phyloP scores from a whole-genome alignment of 2,329 filamentous ascomycete species.

The Herpotrichia juniperi region DNA sequence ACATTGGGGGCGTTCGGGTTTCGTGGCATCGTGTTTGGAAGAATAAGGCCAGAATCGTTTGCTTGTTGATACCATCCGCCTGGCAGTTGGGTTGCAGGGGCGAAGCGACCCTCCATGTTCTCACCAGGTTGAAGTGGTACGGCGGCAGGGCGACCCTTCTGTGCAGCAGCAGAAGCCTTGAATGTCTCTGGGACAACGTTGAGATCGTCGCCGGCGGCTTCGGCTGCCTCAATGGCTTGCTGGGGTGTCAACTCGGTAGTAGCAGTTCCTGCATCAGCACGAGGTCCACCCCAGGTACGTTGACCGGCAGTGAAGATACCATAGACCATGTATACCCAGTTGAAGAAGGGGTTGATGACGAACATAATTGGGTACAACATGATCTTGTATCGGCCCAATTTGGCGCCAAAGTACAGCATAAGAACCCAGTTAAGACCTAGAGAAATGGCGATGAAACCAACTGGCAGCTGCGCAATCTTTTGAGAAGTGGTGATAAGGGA shows the following conservation, averaged over 20 bases:
- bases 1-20: conserved; percentile 53
- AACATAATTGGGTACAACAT: conserved; percentile 98
- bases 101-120: conserved; percentile 78
- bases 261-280: conserved; percentile 84
- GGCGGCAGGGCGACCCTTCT: conserved; percentile 54
- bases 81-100: conserved; percentile 69
- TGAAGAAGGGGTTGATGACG: conserved; percentile 92
- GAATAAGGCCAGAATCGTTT: conserved; percentile 70
- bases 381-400: conserved; percentile 87
- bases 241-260: conserved; percentile 77
- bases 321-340: conserved; percentile 98
- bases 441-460: conserved; percentile 92
- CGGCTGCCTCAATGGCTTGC: conserved; percentile 82
- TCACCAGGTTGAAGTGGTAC: conserved; percentile 75
- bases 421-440: conserved; percentile 91
- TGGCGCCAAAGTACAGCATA: conserved; percentile 94
- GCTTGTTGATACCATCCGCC: conserved; percentile 73
- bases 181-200: conserved; percentile 91
- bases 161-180: conserved; percentile 60
- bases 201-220: conserved; percentile 81
- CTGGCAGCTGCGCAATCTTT: conserved; percentile 77
- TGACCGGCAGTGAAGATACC: conserved; percentile 94
- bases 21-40: conserved; percentile 55
- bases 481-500: conserved; percentile 86
- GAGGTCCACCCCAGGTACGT: conserved; percentile 92